These are phyloP conservation scores for Phytopythium oedochilum DNA, from an alignment of 352 stramenopile species.

Conservation along the genomic window DNA sequence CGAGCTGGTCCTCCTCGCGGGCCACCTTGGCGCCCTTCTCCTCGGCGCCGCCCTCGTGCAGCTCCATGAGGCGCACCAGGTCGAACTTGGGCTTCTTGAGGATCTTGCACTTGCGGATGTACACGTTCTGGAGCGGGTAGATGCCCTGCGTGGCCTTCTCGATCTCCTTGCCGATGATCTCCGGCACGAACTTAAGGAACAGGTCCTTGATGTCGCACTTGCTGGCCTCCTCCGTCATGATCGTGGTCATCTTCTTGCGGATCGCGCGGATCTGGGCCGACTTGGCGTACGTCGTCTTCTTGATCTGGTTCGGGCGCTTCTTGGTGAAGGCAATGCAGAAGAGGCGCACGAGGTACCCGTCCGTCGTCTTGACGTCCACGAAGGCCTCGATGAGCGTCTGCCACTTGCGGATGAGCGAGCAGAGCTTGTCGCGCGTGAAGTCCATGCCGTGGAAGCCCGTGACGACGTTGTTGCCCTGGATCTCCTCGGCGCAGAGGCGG, in stretches of 20 bases:
- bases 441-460: conserved; percentile 92
- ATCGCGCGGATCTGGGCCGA: conserved; percentile 96
- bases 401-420: conserved; percentile 99
- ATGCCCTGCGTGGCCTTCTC: conserved; percentile 96
- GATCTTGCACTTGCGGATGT: conserved; percentile 99
- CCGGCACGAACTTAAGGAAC: conserved; percentile 98
- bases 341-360: conserved; percentile 98
- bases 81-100: conserved; percentile 99
- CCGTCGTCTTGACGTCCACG: conserved; percentile 99
- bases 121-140: conserved; percentile 99
- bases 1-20: conserved; percentile 81
- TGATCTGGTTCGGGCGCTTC: conserved; percentile 98
- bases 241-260: conserved; percentile 98
- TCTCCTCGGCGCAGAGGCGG: conserved; percentile 98
- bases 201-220: conserved; percentile 99
- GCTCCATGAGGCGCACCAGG: conserved; percentile 99
- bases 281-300: conserved; percentile 99
- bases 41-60: conserved; percentile 94
- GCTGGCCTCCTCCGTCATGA: conserved; percentile 96
- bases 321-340: conserved; percentile 99
- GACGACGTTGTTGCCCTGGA: conserved; percentile 88
- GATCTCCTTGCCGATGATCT: conserved; percentile 98
- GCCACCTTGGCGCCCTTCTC: conserved; percentile 91
- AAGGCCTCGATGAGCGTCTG: conserved; percentile 98
- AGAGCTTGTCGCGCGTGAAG: conserved; percentile 98